Evolutionary conservation across 2,329 filamentous ascomycete genomes (phyloP).

Genomic region (Calonectria leucothoes): DNA sequence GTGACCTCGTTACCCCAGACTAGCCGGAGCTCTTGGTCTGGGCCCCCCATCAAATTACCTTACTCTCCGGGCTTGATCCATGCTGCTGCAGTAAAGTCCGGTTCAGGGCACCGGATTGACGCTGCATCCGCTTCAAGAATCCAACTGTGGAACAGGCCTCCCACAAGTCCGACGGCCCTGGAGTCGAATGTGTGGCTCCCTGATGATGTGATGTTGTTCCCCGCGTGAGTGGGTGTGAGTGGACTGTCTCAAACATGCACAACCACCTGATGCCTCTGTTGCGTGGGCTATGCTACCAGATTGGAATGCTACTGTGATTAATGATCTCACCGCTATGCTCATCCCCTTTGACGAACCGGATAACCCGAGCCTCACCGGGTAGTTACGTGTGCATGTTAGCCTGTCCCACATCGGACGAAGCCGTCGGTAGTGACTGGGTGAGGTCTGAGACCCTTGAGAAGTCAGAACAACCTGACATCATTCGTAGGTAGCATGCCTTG

Average conservation of each 20-base stretch:
- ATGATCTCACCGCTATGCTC: background rate
- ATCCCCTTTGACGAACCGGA: background rate
- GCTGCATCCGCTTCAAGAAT: background rate
- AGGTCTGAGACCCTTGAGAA: background rate
- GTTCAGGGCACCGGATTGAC: background rate
- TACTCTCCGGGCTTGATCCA: background rate
- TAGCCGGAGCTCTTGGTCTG: background rate
- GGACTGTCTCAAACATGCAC: background rate
- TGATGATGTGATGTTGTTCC: background rate
- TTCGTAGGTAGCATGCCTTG: background rate
- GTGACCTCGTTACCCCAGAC: constrained; percentile 1
- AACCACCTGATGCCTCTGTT: background rate
- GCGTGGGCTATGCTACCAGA: background rate
- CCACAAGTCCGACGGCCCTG: background rate
- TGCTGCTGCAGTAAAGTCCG: background rate
- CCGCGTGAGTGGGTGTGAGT: background rate
- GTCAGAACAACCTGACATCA: background rate
- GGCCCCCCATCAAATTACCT: background rate
- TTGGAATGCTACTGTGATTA: background rate
- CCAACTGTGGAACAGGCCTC: background rate
- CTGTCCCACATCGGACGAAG: background rate
- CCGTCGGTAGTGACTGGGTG: background rate
- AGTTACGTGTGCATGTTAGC: background rate
- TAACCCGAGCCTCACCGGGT: background rate
- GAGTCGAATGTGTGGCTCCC: background rate